Base-by-base conservation (phyloP, 2,329 filamentous ascomycete genomes). In the Pseudogymnoascus sp. region DNA sequence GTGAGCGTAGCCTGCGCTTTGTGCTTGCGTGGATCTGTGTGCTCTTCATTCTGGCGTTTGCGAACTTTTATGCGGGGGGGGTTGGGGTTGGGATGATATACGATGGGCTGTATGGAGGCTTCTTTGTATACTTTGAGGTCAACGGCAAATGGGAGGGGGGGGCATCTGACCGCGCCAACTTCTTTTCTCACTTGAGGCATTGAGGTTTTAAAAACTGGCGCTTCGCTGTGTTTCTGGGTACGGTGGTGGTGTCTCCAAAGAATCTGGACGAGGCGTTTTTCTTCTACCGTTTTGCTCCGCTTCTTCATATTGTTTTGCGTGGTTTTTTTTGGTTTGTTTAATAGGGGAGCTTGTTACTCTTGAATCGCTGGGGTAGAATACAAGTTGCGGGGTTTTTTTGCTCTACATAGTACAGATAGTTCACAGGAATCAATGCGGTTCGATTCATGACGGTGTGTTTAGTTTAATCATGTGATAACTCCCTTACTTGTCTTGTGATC, bases 371-470 rank as follows among this genome's bases (percentile, higher is more conserved):
- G 45, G 8, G 30, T 55, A 33, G 45, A 55, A 25, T 33, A 30
- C 25, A 5, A 28, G n/a, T n/a, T 39, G 36, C 36, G 41, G 11
- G 19, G 39, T n/a, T 28, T 9, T 16, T 49, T 49, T 28, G 45
- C n/a, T 16, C 25, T 55, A 55, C 45, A 55, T 55, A 55, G 45
- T 55, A 55, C 45, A 55, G 45, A 55, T 55, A 55, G 45, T 55
- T 55, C 45, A 55, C 45, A 55, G 45, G 45, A 55, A 55, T 55
- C 25, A 33, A 55, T n/a, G 7, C 1, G n/a, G 25, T 52, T 55
- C 45, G 45, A 55, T 33, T 55, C n/a, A 55, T 11, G 1, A 28
- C 23, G 12, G 22, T 30, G 23, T n/a, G 39, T 3, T 5, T 52
- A 6, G 8, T 52, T 11, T 52, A 30, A 52, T 52, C 45, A 55